Conservation (phyloP, 2,329 filamentous ascomycete species). For the Piedraia hortae region DNA sequence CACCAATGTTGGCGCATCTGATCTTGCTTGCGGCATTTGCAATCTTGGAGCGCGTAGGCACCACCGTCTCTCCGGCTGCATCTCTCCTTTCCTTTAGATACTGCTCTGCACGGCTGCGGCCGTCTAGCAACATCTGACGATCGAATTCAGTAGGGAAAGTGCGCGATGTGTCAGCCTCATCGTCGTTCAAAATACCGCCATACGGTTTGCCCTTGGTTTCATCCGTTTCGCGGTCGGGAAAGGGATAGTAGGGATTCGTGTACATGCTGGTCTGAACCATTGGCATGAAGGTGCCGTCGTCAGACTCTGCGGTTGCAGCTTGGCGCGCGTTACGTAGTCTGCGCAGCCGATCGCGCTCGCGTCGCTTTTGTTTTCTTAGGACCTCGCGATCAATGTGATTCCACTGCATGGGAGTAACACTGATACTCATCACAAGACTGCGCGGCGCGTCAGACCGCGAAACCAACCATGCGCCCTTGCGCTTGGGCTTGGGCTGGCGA, state of each 20-base stretch:
- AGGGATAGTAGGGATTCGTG: conserved; percentile 59
- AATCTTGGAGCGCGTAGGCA: conserved; percentile 27
- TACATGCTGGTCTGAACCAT: conserved; percentile 34
- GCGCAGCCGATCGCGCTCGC: conserved; percentile 17
- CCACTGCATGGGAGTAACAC: conserved; percentile 11
- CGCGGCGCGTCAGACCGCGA: conserved; percentile 10
- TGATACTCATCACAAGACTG: conserved; percentile 26
- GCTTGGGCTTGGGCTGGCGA: conserved; percentile 25
- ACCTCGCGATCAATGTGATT: conserved; percentile 13
- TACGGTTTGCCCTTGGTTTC: conserved; percentile 84
- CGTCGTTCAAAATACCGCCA: conserved; percentile 69
- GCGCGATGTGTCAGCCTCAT: conserved; percentile 70
- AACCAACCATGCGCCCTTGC: conserved; percentile 8
- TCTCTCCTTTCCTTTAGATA: conserved; percentile 52
- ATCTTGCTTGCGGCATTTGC: conserved; percentile 84
- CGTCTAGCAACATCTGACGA: conserved; percentile 64
- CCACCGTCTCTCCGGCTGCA: conserved; percentile 33
- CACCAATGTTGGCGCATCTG: conserved; percentile 94
- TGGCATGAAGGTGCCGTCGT: conserved; percentile 24
- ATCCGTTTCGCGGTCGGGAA: conserved; percentile 69
- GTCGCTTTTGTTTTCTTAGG: conserved; percentile 26
- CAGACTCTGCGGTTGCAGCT: conserved; percentile 14
- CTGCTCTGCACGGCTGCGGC: conserved; percentile 72
- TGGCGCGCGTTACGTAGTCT: conserved; percentile 17
- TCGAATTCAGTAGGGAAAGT: conserved; percentile 62